These are phyloP conservation scores for Aspergillus ochraceoroseus DNA, from an alignment of 2,329 filamentous ascomycete species.

Conservation along the genomic window DNA sequence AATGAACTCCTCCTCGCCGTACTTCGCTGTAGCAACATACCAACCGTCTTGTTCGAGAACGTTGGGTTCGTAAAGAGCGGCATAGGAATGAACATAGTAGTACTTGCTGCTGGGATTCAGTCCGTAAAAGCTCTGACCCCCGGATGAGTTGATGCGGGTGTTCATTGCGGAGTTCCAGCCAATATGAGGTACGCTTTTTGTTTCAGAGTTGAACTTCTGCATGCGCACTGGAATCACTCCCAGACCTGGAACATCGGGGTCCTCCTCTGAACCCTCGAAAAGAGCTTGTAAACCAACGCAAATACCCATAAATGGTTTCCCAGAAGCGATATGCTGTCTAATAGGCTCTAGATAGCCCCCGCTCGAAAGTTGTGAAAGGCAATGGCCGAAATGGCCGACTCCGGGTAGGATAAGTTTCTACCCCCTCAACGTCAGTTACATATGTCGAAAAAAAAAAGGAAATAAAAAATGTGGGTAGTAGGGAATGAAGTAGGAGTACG, in stretches of 20 bases:
- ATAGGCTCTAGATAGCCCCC: constrained; percentile 83
- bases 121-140: constrained; percentile 64
- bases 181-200: constrained; percentile 96
- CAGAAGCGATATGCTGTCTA: constrained; percentile 71
- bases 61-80: constrained; percentile 67
- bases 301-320: constrained; percentile 98
- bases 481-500: no score
- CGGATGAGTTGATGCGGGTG: constrained; percentile 39
- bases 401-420: constrained; percentile 93
- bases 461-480: no score
- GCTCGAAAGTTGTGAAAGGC: constrained; percentile 73
- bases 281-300: constrained; percentile 91
- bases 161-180: constrained; percentile 89
- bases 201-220: constrained; percentile 66
- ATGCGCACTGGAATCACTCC: constrained; percentile 68
- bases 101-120: constrained; percentile 81
- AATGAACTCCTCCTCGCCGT: constrained; percentile 84
- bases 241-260: constrained; percentile 65
- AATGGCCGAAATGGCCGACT: constrained; percentile 97
- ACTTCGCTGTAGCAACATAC: constrained; percentile 84
- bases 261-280: constrained; percentile 80
- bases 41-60: constrained; percentile 77
- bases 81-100: constrained; percentile 98
- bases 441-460: neutral
- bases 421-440: neutral